Evolutionary conservation across 805 yeast species (phyloP).

Genomic region (Saturnispora zaruensis): DNA sequence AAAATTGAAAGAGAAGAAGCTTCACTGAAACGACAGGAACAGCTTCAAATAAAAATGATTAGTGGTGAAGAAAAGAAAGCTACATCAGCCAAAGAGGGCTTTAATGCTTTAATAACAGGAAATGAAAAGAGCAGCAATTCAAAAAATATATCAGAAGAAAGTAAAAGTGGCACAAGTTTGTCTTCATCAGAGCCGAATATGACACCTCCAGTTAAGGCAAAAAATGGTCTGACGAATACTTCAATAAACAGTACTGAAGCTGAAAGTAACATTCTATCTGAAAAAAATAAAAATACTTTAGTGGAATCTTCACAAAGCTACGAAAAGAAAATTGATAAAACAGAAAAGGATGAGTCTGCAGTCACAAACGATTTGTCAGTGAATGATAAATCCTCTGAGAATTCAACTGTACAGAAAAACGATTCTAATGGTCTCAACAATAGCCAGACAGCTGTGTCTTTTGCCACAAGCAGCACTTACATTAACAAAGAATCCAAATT

Average conservation of each 20-base stretch:
- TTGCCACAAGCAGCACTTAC: too few species aligned
- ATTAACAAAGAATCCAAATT: too few species aligned
- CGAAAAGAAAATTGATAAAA: too few species aligned
- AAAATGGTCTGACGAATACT: background rate
- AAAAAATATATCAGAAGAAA: background rate
- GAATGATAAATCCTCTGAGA: too few species aligned
- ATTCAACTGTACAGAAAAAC: too few species aligned
- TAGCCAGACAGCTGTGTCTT: too few species aligned
- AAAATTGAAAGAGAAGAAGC: constrained; percentile 25
- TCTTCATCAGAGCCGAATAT: background rate
- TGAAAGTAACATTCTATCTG: too few species aligned
- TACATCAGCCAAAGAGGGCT: background rate
- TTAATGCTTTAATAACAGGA: background rate
- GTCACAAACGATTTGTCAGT: too few species aligned
- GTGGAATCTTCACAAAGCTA: too few species aligned
- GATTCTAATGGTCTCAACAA: too few species aligned
- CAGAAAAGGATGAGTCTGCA: too few species aligned
- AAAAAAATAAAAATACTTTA: too few species aligned
- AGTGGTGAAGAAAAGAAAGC: background rate
- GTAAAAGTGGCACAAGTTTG: background rate
- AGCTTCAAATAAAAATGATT: background rate
- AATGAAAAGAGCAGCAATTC: background rate
- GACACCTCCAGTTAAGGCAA: background rate
- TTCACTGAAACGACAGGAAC: constrained; percentile 14
- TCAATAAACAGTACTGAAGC: background rate